phyloP scores from a whole-genome alignment of 2,329 filamentous ascomycete genomes.

The Rutstroemia sp. region DNA sequence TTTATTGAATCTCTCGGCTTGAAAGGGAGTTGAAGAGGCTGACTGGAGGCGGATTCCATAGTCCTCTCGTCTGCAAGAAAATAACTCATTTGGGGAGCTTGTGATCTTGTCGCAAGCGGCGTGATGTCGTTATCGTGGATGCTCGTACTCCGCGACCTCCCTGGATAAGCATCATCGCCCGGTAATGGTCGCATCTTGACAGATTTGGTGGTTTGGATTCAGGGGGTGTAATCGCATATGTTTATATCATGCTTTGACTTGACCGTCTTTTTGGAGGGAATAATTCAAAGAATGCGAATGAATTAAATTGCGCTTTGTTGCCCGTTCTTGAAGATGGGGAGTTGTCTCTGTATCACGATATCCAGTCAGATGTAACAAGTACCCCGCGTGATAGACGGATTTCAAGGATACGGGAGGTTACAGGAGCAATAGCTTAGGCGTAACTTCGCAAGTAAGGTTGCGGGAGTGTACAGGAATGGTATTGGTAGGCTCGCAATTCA shows the following conservation, averaged over 20 bases:
- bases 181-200: conserved; percentile 39
- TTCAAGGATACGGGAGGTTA: too few relatives aligned
- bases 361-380: too few relatives aligned
- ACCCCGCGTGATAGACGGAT: too few relatives aligned
- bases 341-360: neutral
- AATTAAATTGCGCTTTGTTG: too few relatives aligned
- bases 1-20: conserved; percentile 32
- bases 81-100: conserved; percentile 42
- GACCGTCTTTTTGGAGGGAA: neutral
- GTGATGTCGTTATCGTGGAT: conserved; percentile 32
- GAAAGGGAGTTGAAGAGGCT: conserved; percentile 23
- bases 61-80: conserved; percentile 44
- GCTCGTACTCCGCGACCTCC: conserved; percentile 33
- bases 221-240: neutral
- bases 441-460: too few relatives aligned
- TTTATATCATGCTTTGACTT: conserved; percentile 15
- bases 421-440: neutral
- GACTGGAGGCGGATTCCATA: conserved; percentile 36
- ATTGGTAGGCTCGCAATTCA: too few relatives aligned
- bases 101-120: conserved; percentile 29
- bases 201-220: neutral
- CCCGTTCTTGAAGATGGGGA: neutral
- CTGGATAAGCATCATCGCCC: conserved; percentile 36
- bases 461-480: too few relatives aligned
- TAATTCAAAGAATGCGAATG: too few relatives aligned